Evolutionary conservation across 495 filamentous ascomycete genomes (phyloP).

Genomic region (Friedmanniomyces simplex): DNA sequence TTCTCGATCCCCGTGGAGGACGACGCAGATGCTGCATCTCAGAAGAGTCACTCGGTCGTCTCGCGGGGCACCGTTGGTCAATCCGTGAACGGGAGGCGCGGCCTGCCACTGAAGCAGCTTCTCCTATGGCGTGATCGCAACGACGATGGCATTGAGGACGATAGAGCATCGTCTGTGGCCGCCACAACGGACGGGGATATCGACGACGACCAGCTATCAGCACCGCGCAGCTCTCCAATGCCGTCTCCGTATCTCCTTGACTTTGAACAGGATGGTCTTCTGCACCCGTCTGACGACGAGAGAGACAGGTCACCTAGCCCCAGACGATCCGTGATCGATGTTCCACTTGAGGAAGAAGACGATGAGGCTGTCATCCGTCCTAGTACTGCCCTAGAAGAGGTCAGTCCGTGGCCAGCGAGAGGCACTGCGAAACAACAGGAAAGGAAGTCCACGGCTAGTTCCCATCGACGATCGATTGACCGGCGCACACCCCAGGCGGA

Average conservation of each 20-base stretch:
- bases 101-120: conserved; percentile 4
- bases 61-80: not conserved
- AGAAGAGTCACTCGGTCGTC: not conserved
- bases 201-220: conserved; percentile 17
- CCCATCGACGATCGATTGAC: not conserved
- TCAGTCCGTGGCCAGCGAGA: not conserved
- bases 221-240: not conserved
- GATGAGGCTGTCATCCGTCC: conserved; percentile 12
- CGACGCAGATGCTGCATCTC: not conserved
- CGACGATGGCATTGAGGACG: conserved; percentile 28
- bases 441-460: not conserved
- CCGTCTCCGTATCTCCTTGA: not conserved
- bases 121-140: not conserved
- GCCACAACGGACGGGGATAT: conserved; percentile 28
- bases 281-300: not conserved
- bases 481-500: not conserved
- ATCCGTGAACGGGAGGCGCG: not conserved
- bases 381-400: not conserved
- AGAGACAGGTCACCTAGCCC: not conserved
- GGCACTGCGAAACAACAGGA: not conserved
- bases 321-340: not conserved
- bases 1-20: conserved; percentile 6
- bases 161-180: conserved; percentile 30
- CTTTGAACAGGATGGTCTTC: not conserved
- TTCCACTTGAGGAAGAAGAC: conserved; percentile 14